phyloP scores from a whole-genome alignment of 768 basidiomycete species.

The Pleurotus eryngii region DNA sequence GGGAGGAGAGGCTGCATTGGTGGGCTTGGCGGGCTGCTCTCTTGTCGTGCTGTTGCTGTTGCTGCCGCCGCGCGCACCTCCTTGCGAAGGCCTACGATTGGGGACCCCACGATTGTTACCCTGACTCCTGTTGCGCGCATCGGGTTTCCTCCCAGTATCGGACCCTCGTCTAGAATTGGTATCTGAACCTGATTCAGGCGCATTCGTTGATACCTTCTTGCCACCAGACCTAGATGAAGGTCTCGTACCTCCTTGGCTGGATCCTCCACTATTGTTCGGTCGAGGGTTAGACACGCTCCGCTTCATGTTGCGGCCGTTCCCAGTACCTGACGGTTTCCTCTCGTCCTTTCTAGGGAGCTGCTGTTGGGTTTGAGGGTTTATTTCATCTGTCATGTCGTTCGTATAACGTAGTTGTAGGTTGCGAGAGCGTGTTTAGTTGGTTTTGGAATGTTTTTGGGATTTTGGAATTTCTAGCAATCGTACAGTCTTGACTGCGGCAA shows the following conservation, averaged over 20 bases:
- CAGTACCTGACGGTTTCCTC: constrained; percentile 55
- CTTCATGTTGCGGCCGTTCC: constrained; percentile 50
- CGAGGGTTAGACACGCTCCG: constrained; percentile 54
- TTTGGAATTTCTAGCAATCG: constrained; percentile 28
- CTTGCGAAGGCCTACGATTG: constrained; percentile 46
- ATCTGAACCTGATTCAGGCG: constrained; percentile 70
- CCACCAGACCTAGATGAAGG: constrained; percentile 67
- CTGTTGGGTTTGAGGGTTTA: constrained; percentile 51
- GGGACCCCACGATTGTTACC: constrained; percentile 35
- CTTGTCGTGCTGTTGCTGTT: constrained; percentile 28
- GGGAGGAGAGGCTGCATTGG: constrained; percentile 40
- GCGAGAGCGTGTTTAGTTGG: constrained; percentile 39
- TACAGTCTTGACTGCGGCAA: constrained; percentile 26
- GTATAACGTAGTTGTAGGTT: constrained; percentile 47
- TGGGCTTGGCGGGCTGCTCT: constrained; percentile 37
- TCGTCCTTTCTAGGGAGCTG: constrained; percentile 64
- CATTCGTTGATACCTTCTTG: constrained; percentile 50
- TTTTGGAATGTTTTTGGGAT: constrained; percentile 49
- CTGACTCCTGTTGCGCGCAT: constrained; percentile 55
- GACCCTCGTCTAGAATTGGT: constrained; percentile 58
- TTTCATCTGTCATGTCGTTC: constrained; percentile 89
- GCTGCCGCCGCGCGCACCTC: constrained; percentile 38
- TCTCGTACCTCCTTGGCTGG: constrained; percentile 43
- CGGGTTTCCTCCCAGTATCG: constrained; percentile 53
- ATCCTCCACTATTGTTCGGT: constrained; percentile 38